Percentiles rank a stretch among this genome's conserved stretches.
These are phyloP conservation scores for Coniochaeta sp. DNA, from an alignment of 2,329 filamentous ascomycete species.

Conservation along the genomic window DNA sequence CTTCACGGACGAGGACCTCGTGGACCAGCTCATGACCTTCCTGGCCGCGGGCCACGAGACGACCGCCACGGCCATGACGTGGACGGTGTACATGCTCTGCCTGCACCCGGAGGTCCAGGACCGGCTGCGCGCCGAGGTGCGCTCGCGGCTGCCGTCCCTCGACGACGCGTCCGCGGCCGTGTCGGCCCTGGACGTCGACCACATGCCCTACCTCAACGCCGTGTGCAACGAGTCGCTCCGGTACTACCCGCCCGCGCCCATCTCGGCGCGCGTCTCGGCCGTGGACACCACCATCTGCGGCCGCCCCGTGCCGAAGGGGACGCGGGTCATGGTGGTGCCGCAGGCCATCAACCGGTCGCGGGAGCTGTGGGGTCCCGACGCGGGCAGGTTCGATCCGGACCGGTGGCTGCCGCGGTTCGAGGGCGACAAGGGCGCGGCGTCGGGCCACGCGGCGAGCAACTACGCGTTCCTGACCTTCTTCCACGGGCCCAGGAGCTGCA, in stretches of 20 bases:
- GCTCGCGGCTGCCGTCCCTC: conserved; percentile 46
- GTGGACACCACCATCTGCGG: conserved; percentile 59
- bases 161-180: conserved; percentile 28
- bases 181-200: conserved; percentile 55
- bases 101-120: conserved; percentile 57
- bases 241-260: conserved; percentile 62
- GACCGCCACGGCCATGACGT: conserved; percentile 68
- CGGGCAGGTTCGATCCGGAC: conserved; percentile 69
- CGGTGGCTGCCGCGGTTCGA: conserved; percentile 54
- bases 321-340: conserved; percentile 56
- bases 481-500: conserved; percentile 80
- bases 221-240: conserved; percentile 73
- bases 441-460: conserved; percentile 67
- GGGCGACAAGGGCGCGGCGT: conserved; percentile 38
- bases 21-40: conserved; percentile 88
- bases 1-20: conserved; percentile 72
- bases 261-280: conserved; percentile 60
- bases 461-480: conserved; percentile 77
- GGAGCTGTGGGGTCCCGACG: conserved; percentile 70
- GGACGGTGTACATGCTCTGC: conserved; percentile 65
- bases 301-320: conserved; percentile 62
- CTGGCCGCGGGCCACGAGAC: conserved; percentile 78
- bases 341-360: conserved; percentile 64
- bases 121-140: conserved; percentile 62
- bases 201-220: conserved; percentile 71